phyloP scores from a whole-genome alignment of 2,329 filamentous ascomycete species.

The Daldinia sp. region DNA sequence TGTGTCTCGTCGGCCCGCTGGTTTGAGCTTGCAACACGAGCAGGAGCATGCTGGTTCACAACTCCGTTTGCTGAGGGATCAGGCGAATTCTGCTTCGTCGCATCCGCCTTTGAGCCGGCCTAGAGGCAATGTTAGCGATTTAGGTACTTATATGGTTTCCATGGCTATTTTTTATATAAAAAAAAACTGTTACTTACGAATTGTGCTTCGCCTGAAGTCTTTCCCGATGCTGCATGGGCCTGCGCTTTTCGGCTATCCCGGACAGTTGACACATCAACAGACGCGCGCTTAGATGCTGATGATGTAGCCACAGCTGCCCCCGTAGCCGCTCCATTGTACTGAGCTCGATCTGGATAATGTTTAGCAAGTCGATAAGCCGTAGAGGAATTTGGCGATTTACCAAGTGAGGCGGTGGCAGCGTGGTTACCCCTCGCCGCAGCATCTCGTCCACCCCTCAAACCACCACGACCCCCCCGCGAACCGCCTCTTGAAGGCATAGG shows the following conservation, averaged over 20 bases:
- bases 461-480: conserved; percentile 56
- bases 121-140: conserved; percentile 12
- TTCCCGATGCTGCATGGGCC: conserved; percentile 52
- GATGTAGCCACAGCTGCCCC: conserved; percentile 50
- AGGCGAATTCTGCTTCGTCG: conserved; percentile 31
- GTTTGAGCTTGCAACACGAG: conserved; percentile 21
- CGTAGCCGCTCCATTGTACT: conserved; percentile 37
- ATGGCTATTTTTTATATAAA: not conserved
- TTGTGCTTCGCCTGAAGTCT: conserved; percentile 49
- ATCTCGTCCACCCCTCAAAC: conserved; percentile 45
- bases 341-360: conserved; percentile 35
- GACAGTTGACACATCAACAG: conserved; percentile 51
- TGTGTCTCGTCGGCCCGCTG: conserved; percentile 36
- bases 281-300: conserved; percentile 54
- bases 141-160: not conserved
- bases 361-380: conserved; percentile 23
- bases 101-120: conserved; percentile 34
- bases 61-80: conserved; percentile 30
- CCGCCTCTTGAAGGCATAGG: conserved; percentile 68
- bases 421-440: conserved; percentile 34
- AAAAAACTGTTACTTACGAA: conserved; percentile 48
- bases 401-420: conserved; percentile 26
- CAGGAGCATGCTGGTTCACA: conserved; percentile 21
- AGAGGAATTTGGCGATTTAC: conserved; percentile 27
- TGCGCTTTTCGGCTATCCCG: conserved; percentile 59